Conservation (phyloP, 306 rosid genomes). For the Medicago lupulina region DNA sequence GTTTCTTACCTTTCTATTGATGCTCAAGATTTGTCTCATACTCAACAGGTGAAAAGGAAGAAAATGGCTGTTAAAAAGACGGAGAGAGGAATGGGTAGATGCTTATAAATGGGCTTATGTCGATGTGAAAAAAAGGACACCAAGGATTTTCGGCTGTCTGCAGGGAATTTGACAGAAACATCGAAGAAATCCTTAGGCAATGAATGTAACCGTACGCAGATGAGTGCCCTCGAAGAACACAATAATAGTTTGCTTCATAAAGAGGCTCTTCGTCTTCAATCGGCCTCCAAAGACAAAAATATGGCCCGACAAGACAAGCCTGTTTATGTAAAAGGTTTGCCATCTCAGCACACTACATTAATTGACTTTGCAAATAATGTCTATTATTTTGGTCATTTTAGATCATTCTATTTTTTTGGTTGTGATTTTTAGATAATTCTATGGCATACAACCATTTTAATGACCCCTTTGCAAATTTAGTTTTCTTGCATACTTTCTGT, state of each 20-base stretch:
- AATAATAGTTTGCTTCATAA: constrained; percentile 97
- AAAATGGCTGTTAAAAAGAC: constrained; percentile 96
- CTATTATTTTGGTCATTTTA: constrained; percentile 16
- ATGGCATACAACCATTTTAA: not conserved
- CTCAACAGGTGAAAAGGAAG: constrained; percentile 76
- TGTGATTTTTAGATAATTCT: not conserved
- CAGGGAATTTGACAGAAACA: constrained; percentile 95
- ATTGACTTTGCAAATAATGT: constrained; percentile 7
- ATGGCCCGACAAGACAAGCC: constrained; percentile 71
- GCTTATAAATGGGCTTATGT: constrained; percentile 98
- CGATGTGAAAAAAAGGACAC: constrained; percentile 94
- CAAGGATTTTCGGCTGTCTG: constrained; percentile 95
- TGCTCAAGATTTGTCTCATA: constrained; percentile 76
- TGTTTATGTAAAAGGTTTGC: constrained; percentile 84
- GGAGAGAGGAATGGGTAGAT: constrained; percentile 99
- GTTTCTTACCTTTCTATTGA: constrained; percentile 81
- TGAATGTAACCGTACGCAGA: constrained; percentile 99
- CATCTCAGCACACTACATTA: constrained; percentile 5
- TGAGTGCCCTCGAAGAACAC: constrained; percentile 99
- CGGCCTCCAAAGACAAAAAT: constrained; percentile 92
- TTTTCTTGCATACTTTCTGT: constrained; percentile 9
- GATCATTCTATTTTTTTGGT: too few species aligned
- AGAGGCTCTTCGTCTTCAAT: constrained; percentile 98
- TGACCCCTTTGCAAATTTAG: constrained; percentile 30
- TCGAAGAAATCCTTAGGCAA: constrained; percentile 97